Percentiles rank a stretch among this genome's conserved stretches.
These are phyloP conservation scores for Oenanthe sinensis DNA, from an alignment of 129 eudicot species.

Conservation along the genomic window DNA sequence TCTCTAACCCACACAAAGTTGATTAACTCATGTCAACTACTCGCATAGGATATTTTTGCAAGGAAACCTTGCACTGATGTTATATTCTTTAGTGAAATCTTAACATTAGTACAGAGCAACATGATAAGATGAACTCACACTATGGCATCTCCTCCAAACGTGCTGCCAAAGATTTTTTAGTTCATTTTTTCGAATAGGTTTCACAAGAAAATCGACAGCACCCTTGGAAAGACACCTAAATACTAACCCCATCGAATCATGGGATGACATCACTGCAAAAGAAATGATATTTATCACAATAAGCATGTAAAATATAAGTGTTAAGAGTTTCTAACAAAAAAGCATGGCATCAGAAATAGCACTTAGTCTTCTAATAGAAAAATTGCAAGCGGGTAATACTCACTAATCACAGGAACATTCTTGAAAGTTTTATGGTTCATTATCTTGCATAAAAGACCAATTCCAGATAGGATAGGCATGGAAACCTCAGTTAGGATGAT, in stretches of 20 bases:
- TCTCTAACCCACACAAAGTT: background rate
- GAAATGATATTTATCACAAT: background rate
- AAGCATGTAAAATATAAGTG: background rate
- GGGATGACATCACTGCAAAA: conserved; percentile 27
- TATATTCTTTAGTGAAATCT: background rate
- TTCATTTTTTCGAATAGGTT: conserved; percentile 28
- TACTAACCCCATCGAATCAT: conserved; percentile 18
- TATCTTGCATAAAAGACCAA: conserved; percentile 18
- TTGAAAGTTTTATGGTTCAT: conserved; percentile 24
- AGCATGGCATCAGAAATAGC: background rate
- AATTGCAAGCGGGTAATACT: background rate
- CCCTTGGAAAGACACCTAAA: conserved; percentile 26
- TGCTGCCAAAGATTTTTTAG: conserved; percentile 31
- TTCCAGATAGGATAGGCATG: conserved; percentile 24
- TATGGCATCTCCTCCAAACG: conserved; percentile 24
- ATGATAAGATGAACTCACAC: conserved; percentile 7
- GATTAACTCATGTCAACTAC: background rate
- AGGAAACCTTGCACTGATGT: conserved; percentile 2
- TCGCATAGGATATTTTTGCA: background rate
- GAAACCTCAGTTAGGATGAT: conserved; percentile 24
- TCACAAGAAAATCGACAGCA: conserved; percentile 25
- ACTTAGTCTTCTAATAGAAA: background rate
- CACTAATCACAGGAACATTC: conserved; percentile 24
- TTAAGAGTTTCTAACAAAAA: background rate
- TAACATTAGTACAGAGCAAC: background rate